Evolutionary conservation across 2,329 filamentous ascomycete species (phyloP).

Genomic region (Colletotrichum kahawae): DNA sequence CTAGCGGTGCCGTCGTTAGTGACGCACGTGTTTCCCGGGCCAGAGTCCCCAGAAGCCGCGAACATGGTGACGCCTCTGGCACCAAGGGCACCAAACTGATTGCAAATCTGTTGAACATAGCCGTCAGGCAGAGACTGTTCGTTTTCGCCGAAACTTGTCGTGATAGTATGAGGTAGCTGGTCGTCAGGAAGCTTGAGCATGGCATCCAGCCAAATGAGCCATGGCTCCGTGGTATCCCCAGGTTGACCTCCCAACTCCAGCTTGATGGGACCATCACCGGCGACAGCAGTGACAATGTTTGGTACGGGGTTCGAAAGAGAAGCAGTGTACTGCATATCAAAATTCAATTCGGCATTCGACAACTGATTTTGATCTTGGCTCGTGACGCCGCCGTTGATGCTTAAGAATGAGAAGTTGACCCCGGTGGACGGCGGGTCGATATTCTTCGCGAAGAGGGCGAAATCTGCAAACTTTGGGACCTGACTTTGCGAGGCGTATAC

Average conservation of each 20-base stretch:
- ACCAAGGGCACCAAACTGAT: slow-evolving; percentile 68
- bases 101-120: slow-evolving; percentile 58
- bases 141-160: slow-evolving; percentile 74
- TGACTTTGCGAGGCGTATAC: slow-evolving; percentile 45
- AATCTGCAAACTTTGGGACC: slow-evolving; percentile 58
- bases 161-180: slow-evolving; percentile 66
- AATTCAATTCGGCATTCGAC: slow-evolving; percentile 39
- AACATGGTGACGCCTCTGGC: slow-evolving; percentile 71
- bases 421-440: slow-evolving; percentile 58
- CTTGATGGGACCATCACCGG: slow-evolving; percentile 30
- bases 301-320: slow-evolving; percentile 37
- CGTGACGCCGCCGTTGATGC: slow-evolving; percentile 57
- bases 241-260: not conserved
- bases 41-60: slow-evolving; percentile 63
- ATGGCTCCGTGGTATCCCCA: slow-evolving; percentile 63
- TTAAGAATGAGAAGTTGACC: slow-evolving; percentile 60
- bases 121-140: slow-evolving; percentile 66
- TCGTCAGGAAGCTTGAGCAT: slow-evolving; percentile 58
- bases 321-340: slow-evolving; percentile 41
- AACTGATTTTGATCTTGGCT: slow-evolving; percentile 44
- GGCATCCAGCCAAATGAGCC: slow-evolving; percentile 66
- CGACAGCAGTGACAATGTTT: slow-evolving; percentile 36
- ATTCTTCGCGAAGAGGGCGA: slow-evolving; percentile 58
- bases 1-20: slow-evolving; percentile 40
- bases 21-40: slow-evolving; percentile 34